Base-by-base conservation (phyloP, 257 asterid genomes). In the Petunia axillaris region DNA sequence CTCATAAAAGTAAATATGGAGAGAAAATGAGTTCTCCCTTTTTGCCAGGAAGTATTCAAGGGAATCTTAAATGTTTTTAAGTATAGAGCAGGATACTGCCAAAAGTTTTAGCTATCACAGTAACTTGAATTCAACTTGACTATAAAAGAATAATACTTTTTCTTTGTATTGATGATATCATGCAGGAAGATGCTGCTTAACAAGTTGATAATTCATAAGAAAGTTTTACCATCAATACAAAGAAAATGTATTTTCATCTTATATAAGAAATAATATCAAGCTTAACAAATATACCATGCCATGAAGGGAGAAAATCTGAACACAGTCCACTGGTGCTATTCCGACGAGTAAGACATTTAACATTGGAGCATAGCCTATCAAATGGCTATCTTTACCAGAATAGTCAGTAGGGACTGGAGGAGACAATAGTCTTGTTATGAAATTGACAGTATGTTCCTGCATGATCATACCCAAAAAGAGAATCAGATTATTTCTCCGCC, bases 251-350 rank as follows among this genome's bases (percentile, higher is more conserved):
- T 40, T 77, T 46, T 43, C 59, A 77, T 59, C 71, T 57, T 59
- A 77, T 35, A 59, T 16, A 55, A 77, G 80, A n/a, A 48, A 35
- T 6, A 78, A 6, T 65, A 44, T 63, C 50, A 63, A 71, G 77
- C 13, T 71, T 71, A 71, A 71, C 44, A 48, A 70, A 35, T 91
- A 39, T 90, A 95, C 99, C 97, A 95, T 84, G 80, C 99, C 99
- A 78, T 93, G 99, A 75, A 95, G 90, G 83, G 98, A 95, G 85
- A 95, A 95, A 81, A 95, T 92, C 86, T 95, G 98, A 80, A 93
- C 94, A 83, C 91, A 92, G 85, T 95, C 99, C 39, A 93, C 94
- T 16, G 99, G 96, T 40, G 98, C 90, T 83, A 93, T 92, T 48
- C 99, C 99, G 41, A 93, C 97, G 76, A 95, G 97, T 59, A 95